Percentiles rank a stretch among this genome's conserved stretches.
phyloP scores from a whole-genome alignment of 2,329 filamentous ascomycete species.

The Ophiocordyceps camponoti-saundersi region DNA sequence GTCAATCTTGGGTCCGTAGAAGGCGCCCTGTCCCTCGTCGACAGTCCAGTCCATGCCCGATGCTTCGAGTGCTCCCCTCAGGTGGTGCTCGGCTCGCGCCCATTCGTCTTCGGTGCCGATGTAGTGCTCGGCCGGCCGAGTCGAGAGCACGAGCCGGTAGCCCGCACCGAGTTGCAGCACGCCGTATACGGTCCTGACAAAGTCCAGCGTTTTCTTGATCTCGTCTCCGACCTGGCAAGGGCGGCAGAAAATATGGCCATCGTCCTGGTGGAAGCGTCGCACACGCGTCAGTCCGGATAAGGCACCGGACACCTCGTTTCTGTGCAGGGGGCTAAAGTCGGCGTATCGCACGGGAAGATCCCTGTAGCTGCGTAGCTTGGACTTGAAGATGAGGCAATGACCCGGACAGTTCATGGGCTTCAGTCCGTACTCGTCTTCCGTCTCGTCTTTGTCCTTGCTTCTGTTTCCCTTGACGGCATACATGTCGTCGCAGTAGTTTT shows the following conservation, averaged over 20 bases:
- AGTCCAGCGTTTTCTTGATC: slow-evolving; percentile 56
- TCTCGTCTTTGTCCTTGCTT: slow-evolving; percentile 28
- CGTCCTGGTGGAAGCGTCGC: slow-evolving; percentile 76
- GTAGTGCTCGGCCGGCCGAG: slow-evolving; percentile 56
- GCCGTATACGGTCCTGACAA: slow-evolving; percentile 55
- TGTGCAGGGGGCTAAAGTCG: slow-evolving; percentile 74
- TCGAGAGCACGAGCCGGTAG: slow-evolving; percentile 64
- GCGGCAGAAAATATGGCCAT: slow-evolving; percentile 80
- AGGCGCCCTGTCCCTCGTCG: slow-evolving; percentile 71
- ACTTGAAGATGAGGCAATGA: slow-evolving; percentile 70
- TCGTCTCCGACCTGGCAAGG: slow-evolving; percentile 59
- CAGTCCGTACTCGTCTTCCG: slow-evolving; percentile 58
- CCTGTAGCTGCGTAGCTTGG: slow-evolving; percentile 55
- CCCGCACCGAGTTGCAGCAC: slow-evolving; percentile 49
- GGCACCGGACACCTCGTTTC: slow-evolving; percentile 72
- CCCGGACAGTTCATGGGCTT: slow-evolving; percentile 93
- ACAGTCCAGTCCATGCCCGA: slow-evolving; percentile 58
- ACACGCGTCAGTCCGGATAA: slow-evolving; percentile 71
- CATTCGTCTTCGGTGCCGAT: slow-evolving; percentile 58
- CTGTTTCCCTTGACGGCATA: slow-evolving; percentile 53
- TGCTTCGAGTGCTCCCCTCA: slow-evolving; percentile 33
- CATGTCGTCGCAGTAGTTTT: slow-evolving; percentile 88
- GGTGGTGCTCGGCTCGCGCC: slow-evolving; percentile 24
- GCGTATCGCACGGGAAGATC: slow-evolving; percentile 73
- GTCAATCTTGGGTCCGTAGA: slow-evolving; percentile 87